Evolutionary conservation across 2,329 filamentous ascomycete species (phyloP).

Genomic region (Verticillium tricorpus): DNA sequence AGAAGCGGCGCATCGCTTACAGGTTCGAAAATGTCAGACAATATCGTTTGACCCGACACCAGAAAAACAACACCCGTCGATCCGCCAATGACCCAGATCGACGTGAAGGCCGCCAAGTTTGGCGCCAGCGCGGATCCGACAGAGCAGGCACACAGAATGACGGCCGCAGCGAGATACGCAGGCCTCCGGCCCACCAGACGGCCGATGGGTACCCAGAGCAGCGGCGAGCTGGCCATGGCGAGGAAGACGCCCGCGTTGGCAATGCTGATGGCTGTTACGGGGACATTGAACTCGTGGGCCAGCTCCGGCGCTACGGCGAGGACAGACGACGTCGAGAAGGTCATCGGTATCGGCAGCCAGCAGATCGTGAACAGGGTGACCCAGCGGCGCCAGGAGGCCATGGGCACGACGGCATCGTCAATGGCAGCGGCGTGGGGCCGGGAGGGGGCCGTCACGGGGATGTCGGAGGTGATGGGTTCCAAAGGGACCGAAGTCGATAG

Average conservation of each 20-base stretch:
- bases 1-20: not conserved
- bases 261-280: conserved; percentile 65
- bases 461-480: not conserved
- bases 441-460: conserved; percentile 1
- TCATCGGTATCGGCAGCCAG: conserved; percentile 46
- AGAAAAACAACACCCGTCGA: conserved; percentile 11
- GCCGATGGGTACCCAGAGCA: conserved; percentile 69
- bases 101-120: conserved; percentile 58
- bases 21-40: conserved; percentile 13
- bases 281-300: conserved; percentile 58
- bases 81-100: conserved; percentile 12
- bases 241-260: conserved; percentile 72
- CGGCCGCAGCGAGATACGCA: conserved; percentile 44
- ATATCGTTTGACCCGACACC: conserved; percentile 10
- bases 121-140: conserved; percentile 69
- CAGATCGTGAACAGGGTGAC: conserved; percentile 14
- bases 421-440: conserved; percentile 13
- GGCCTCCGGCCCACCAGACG: conserved; percentile 19
- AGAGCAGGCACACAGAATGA: conserved; percentile 64
- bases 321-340: conserved; percentile 73
- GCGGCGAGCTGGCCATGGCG: conserved; percentile 67
- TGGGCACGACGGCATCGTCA: conserved; percentile 15
- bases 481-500: not conserved
- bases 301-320: conserved; percentile 72
- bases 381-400: conserved; percentile 14